A percentile compares a stretch with the other conserved stretches of the same genome.
phyloP scores from a whole-genome alignment of 352 stramenopile species.

The Sclerospora graminicola region DNA sequence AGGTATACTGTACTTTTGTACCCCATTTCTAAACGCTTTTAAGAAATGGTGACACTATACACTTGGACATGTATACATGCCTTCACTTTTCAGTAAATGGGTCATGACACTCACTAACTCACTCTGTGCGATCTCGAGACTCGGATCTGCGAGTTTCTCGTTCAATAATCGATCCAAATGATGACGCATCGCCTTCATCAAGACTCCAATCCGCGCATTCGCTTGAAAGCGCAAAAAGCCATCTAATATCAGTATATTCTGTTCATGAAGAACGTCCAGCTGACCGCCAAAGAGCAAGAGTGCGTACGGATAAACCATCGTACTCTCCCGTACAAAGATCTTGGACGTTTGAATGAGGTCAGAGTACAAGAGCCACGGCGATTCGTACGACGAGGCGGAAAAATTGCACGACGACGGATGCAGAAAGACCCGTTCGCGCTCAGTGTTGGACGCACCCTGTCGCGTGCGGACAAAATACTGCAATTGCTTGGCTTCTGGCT shows the following conservation, averaged over 20 bases:
- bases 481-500: constrained; percentile 88
- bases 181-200: constrained; percentile 92
- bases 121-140: constrained; percentile 84
- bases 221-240: constrained; percentile 92
- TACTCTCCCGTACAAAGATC: constrained; percentile 95
- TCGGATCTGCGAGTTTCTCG: constrained; percentile 90
- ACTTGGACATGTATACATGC: constrained; percentile 49
- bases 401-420: constrained; percentile 92
- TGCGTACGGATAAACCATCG: constrained; percentile 94
- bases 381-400: constrained; percentile 87
- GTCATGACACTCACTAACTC: constrained; percentile 77
- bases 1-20: too few species aligned
- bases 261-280: constrained; percentile 87
- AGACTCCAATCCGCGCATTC: constrained; percentile 89
- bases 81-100: constrained; percentile 69
- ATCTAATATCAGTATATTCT: constrained; percentile 79
- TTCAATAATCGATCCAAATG: constrained; percentile 90
- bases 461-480: constrained; percentile 84
- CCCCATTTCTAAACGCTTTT: too few species aligned
- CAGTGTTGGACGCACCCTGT: neutral
- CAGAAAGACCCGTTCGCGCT: constrained; percentile 90
- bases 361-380: constrained; percentile 93
- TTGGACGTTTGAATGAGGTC: constrained; percentile 95
- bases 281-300: constrained; percentile 97
- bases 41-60: too few species aligned